These are phyloP conservation scores for Santalum album DNA, from an alignment of 164 flowering plant genomes.

Conservation along the genomic window DNA sequence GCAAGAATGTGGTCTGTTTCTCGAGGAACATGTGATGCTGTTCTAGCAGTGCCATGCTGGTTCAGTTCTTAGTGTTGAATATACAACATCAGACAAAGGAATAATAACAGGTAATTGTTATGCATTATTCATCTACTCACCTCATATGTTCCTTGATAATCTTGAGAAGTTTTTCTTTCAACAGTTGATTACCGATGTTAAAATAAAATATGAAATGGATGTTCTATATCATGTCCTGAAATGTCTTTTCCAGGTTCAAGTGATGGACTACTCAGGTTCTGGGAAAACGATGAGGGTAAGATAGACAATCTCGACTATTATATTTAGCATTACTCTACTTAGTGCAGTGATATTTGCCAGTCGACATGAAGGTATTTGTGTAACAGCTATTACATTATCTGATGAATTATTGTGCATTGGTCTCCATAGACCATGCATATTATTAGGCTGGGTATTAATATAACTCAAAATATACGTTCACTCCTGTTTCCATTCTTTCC, in stretches of 20 bases:
- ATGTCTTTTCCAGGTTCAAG: constrained; percentile 61
- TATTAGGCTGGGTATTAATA: too few species aligned
- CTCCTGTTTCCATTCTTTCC: too few species aligned
- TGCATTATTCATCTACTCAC: background rate
- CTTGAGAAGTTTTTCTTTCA: too few species aligned
- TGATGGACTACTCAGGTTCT: constrained; percentile 88
- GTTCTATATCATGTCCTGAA: background rate
- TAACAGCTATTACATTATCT: too few species aligned
- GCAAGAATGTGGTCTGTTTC: constrained; percentile 96
- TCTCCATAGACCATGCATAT: too few species aligned
- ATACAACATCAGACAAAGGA: constrained; percentile 68
- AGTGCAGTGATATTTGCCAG: background rate
- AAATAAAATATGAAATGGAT: background rate
- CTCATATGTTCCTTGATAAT: too few species aligned
- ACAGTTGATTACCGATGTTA: too few species aligned
- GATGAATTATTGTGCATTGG: too few species aligned
- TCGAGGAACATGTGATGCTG: constrained; percentile 93
- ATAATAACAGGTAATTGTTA: constrained; percentile 65
- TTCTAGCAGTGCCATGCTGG: constrained; percentile 97
- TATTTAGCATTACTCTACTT: too few species aligned
- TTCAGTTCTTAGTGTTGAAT: constrained; percentile 80
- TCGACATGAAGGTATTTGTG: background rate
- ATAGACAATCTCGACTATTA: background rate
- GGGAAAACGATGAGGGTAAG: constrained; percentile 95
- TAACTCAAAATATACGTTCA: too few species aligned